phyloP scores from a whole-genome alignment of 164 flowering plant species.

The Pachysandra terminalis region DNA sequence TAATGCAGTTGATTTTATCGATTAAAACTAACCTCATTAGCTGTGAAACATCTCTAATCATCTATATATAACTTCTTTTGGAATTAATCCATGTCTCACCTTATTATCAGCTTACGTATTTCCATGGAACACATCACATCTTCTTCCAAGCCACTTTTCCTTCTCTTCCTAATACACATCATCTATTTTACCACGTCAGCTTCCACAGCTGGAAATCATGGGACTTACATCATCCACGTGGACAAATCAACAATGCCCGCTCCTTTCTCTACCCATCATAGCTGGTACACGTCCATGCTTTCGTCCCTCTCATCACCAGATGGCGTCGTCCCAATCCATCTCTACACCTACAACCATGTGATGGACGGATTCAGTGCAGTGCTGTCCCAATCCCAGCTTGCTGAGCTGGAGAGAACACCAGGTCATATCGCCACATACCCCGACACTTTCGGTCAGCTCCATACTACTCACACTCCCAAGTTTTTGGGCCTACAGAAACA shows the following conservation, averaged over 20 bases:
- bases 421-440: conserved; percentile 27
- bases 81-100: too few species aligned
- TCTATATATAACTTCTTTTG: too few species aligned
- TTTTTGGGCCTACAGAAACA: conserved; percentile 29
- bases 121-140: conserved; percentile 11
- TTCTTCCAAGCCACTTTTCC: not conserved
- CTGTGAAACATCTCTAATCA: too few species aligned
- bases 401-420: conserved; percentile 17
- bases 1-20: too few species aligned
- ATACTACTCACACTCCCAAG: conserved; percentile 22
- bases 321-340: conserved; percentile 17
- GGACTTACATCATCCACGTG: conserved; percentile 33
- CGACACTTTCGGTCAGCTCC: conserved; percentile 18
- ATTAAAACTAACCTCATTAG: too few species aligned
- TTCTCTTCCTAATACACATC: conserved; percentile 11
- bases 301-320: conserved; percentile 20
- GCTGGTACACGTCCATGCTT: conserved; percentile 27
- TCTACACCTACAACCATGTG: conserved; percentile 34
- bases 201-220: conserved; percentile 5
- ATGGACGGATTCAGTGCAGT: conserved; percentile 32
- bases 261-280: conserved; percentile 19
- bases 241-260: conserved; percentile 27
- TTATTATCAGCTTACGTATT: too few species aligned
- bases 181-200: conserved; percentile 3
- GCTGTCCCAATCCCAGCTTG: conserved; percentile 20